Evolutionary conservation across 768 basidiomycete genomes (phyloP), one percentile per base, ranked within the genome.

Genomic region (Rhizopogon vesiculosus): DNA sequence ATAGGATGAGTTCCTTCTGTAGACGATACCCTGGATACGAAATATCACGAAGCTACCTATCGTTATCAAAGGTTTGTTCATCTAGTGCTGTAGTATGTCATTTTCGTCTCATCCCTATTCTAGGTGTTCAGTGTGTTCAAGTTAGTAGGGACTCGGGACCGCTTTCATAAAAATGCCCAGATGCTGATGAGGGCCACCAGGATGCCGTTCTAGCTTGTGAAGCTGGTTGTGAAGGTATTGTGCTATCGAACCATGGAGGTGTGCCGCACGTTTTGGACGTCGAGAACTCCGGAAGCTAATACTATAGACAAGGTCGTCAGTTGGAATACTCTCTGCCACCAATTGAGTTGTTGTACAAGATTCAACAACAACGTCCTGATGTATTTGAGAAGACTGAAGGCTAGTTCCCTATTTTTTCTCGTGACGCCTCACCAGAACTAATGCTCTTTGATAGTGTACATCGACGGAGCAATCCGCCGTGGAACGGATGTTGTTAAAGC

Each of bases 401-500:
- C 78, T 54, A 10, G 67, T 66, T 39, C 22, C 12, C 3, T 4
- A 45, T 19, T 7, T 7, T 5, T 55, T 2, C 33, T 18, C 40
- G 10, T 15, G 16, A 41, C 29, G 45, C 29, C n/a, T 42, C n/a
- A 12, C 25, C 33, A 56, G 64, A 35, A 59, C 25, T 45, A 15
- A 53, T 51, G 45, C 43, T 42, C 41, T 33, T 31, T 35, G 13
- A 16, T 57, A 91, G 87, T 97, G 3, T 95, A 92, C 64, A 84
- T 96, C 44, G 93, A 97, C 63, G 93, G 93, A 70, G 71, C 57
- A 70, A 73, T 91, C 25, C 76, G 78, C 46, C 80, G 93, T 46
- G 93, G 93, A 15, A 93, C 91, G 56, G 93, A 95, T 72, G 85
- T 94, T 15, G 72, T 97, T 46, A 97, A 96, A 69, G 93, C 93